A percentile compares a stretch with the other conserved stretches of the same genome.
Evolutionary conservation across 2,329 filamentous ascomycete genomes (phyloP).

Genomic region (Ceratocystis lukuohia): DNA sequence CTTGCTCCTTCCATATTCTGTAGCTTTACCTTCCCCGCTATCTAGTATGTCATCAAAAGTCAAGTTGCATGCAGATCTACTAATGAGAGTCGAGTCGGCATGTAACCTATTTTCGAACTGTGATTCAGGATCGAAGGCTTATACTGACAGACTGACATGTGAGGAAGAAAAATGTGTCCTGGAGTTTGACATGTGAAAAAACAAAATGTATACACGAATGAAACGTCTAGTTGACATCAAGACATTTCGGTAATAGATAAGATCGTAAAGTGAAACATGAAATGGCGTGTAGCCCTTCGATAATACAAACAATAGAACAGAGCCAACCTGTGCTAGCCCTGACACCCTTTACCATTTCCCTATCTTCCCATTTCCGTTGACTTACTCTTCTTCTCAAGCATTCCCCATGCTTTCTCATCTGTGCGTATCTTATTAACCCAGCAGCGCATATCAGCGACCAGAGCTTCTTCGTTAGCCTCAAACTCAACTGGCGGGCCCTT

Average conservation of each 20-base stretch:
- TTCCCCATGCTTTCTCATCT: conserved; percentile 14
- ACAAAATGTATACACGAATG: not conserved
- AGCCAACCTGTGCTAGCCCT: not conserved
- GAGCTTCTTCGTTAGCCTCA: conserved; percentile 32
- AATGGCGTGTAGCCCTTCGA: not conserved
- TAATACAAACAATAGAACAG: not conserved
- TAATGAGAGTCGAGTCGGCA: not conserved
- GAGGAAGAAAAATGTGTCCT: not conserved
- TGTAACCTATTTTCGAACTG: not conserved
- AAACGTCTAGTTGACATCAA: not conserved
- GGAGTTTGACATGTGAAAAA: not conserved
- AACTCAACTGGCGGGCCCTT: conserved; percentile 48
- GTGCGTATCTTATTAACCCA: conserved; percentile 6
- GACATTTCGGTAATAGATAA: not conserved
- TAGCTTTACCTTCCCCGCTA: not conserved
- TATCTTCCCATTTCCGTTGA: not conserved
- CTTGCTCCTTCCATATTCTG: not conserved
- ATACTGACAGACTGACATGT: not conserved
- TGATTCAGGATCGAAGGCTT: not conserved
- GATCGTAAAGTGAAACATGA: not conserved
- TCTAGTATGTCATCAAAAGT: not conserved
- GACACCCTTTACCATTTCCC: not conserved
- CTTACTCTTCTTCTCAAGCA: conserved; percentile 18
- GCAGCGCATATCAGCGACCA: conserved; percentile 4
- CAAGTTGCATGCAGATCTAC: not conserved